phyloP scores from a whole-genome alignment of 177 flowering plant genomes.

The Vitis hybrid region DNA sequence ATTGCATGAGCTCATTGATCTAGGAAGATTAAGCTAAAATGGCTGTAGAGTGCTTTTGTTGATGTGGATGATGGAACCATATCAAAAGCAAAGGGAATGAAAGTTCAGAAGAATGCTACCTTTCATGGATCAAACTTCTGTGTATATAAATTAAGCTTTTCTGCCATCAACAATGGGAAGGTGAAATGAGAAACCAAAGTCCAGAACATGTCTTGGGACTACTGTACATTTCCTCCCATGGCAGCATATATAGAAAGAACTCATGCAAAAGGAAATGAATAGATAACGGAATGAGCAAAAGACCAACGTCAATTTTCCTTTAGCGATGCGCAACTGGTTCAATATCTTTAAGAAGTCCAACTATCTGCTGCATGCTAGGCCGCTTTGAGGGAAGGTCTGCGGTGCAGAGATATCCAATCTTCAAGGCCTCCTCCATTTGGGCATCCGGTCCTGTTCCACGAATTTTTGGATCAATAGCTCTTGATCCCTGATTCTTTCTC shows the following conservation, averaged over 20 bases:
- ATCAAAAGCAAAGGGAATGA: no score
- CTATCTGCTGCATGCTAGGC: conserved; percentile 94
- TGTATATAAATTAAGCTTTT: conserved; percentile 10
- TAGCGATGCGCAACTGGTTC: conserved; percentile 45
- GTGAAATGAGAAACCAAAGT: conserved; percentile 1
- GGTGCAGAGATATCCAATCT: conserved; percentile 89
- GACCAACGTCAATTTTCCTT: conserved; percentile 1
- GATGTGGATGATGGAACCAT: no score
- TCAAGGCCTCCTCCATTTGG: conserved; percentile 81
- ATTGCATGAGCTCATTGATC: no score
- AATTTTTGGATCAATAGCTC: conserved; percentile 73
- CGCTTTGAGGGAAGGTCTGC: conserved; percentile 83
- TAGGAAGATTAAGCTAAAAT: no score
- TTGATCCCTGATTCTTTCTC: conserved; percentile 49
- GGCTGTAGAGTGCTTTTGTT: no score
- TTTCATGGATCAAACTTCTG: conserved; percentile 10
- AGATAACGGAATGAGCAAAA: background rate
- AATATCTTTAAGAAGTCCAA: conserved; percentile 88
- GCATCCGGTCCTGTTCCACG: conserved; percentile 52
- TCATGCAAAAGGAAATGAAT: conserved; percentile 3
- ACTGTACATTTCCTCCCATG: conserved; percentile 23
- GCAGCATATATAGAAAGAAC: conserved; percentile 13
- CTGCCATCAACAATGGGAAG: conserved; percentile 12
- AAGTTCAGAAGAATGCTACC: no score
- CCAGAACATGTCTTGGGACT: conserved; percentile 7